Evolutionary conservation across 805 yeast genomes (phyloP).

Genomic region (Candida sphagnicola): DNA sequence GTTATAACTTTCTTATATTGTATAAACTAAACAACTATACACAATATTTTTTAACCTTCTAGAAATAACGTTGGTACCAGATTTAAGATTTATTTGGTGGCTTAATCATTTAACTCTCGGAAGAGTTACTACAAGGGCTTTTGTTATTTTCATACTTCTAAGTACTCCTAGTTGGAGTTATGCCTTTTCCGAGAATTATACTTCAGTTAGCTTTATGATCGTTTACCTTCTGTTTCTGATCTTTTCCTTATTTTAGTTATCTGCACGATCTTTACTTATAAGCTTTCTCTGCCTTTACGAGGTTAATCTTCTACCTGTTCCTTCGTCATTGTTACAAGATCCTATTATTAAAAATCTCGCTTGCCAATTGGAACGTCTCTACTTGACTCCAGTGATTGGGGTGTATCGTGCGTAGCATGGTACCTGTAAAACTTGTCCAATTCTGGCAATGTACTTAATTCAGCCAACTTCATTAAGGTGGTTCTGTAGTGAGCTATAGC

Average conservation of each 20-base stretch:
- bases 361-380: background rate
- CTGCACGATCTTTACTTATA: background rate
- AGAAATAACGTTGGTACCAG: background rate
- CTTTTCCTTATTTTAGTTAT: no score
- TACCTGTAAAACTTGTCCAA: background rate
- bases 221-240: no score
- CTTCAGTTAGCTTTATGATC: no score
- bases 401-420: background rate
- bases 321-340: background rate
- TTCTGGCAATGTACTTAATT: background rate
- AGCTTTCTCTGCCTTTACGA: background rate
- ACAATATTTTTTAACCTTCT: background rate
- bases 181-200: no score
- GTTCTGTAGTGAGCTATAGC: background rate
- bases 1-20: background rate
- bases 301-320: background rate
- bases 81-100: background rate
- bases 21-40: background rate
- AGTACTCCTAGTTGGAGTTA: background rate
- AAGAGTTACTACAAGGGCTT: background rate
- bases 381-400: background rate
- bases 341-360: background rate
- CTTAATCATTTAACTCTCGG: background rate
- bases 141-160: background rate
- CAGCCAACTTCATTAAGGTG: background rate